phyloP scores from a whole-genome alignment of 192 early-diverging fungal genomes.

The Ambispora gerdemannii region DNA sequence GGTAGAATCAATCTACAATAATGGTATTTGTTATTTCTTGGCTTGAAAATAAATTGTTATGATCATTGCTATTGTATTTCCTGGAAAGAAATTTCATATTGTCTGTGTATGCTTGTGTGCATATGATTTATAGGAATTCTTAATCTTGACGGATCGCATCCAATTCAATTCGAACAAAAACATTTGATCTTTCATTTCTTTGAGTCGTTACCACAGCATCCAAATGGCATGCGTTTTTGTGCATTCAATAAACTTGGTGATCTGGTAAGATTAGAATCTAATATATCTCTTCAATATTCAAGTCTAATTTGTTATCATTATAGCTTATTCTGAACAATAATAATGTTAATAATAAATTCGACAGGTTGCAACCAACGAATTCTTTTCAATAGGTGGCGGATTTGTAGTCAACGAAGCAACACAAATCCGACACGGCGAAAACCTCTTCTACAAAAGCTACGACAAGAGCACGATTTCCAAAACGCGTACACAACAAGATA shows the following conservation, averaged over 20 bases:
- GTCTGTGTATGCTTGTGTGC: too few relatives aligned
- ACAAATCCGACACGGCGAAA: slow-evolving; percentile 66
- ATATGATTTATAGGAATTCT: slow-evolving; percentile 37
- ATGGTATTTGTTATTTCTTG: slow-evolving; percentile 18
- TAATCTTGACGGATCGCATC: slow-evolving; percentile 67
- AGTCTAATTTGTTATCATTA: too few relatives aligned
- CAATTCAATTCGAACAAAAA: slow-evolving; percentile 79
- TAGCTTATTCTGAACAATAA: too few relatives aligned
- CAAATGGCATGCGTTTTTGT: slow-evolving; percentile 94
- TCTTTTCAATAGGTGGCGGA: slow-evolving; percentile 93
- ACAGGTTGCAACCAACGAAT: slow-evolving; percentile 80
- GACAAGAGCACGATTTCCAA: slow-evolving; percentile 42
- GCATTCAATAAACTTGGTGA: slow-evolving; percentile 78
- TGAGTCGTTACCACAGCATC: slow-evolving; percentile 86
- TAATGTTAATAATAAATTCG: too few relatives aligned
- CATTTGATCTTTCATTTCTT: slow-evolving; percentile 87
- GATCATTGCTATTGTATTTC: too few relatives aligned
- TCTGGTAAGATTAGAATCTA: slow-evolving; percentile 56
- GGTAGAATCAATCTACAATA: slow-evolving; percentile 70
- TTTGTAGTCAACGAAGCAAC: slow-evolving; percentile 94
- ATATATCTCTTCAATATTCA: too few relatives aligned
- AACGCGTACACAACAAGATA: slow-evolving; percentile 62
- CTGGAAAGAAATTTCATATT: too few relatives aligned
- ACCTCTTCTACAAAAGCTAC: slow-evolving; percentile 49
- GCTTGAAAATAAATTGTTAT: too few relatives aligned